Evolutionary conservation across 1,284 basidiomycete species (phyloP).

Genomic region (Anthracocystis setariae): DNA sequence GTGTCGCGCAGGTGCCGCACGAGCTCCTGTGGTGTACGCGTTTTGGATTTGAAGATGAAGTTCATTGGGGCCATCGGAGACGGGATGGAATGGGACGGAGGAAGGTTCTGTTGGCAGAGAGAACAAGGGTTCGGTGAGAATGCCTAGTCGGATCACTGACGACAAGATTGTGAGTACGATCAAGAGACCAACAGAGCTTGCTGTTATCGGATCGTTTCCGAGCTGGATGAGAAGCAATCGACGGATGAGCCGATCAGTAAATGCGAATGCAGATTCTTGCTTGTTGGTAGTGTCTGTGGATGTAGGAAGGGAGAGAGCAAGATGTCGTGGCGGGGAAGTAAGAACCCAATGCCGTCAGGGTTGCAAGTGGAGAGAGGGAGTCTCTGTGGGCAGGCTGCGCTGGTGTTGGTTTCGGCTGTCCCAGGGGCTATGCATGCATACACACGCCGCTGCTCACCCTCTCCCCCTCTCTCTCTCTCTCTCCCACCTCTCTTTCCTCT

Average conservation of each 20-base stretch:
- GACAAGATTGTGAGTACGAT: no score
- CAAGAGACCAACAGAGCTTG: no score
- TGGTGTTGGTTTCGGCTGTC: slow-evolving; percentile 24
- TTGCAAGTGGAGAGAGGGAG: neutral
- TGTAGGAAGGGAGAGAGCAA: neutral
- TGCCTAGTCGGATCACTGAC: no score
- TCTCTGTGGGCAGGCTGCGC: neutral
- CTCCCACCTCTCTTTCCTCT: no score
- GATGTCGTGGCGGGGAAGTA: neutral
- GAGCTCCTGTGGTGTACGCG: slow-evolving; percentile 62
- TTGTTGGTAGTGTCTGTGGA: neutral
- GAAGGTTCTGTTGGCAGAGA: neutral
- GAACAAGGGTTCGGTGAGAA: neutral
- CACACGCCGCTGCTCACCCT: neutral
- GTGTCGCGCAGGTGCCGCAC: slow-evolving; percentile 59
- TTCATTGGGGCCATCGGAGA: slow-evolving; percentile 55
- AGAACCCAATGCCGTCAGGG: no score
- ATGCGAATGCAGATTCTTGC: no score
- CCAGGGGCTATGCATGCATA: neutral
- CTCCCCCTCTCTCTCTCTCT: no score
- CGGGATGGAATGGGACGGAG: neutral
- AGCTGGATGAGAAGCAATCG: no score
- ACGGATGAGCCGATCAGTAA: no score
- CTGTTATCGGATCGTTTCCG: no score
- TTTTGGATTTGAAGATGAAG: slow-evolving; percentile 66